A percentile compares a stretch with the other conserved stretches of the same genome.
phyloP scores from a whole-genome alignment of 2,329 filamentous ascomycete species.

The Coleophoma eucalyptorum region DNA sequence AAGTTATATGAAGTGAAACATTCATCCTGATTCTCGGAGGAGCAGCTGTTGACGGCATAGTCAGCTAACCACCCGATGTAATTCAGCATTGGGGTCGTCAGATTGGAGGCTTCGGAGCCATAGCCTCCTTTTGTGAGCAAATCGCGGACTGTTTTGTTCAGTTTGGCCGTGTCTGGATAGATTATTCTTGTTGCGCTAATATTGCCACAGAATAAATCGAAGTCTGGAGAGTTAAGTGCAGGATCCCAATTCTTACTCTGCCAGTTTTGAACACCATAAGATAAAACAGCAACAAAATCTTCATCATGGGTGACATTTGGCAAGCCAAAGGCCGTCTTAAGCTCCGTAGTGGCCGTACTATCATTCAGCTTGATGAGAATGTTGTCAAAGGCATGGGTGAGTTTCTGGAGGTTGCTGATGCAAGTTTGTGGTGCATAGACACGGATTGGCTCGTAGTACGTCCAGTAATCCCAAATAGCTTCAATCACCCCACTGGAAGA shows the following conservation, averaged over 20 bases:
- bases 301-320: slow-evolving; percentile 34
- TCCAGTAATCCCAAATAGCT: slow-evolving; percentile 74
- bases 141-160: slow-evolving; percentile 60
- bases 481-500: slow-evolving; percentile 76
- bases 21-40: slow-evolving; percentile 35
- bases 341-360: slow-evolving; percentile 28
- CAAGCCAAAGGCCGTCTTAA: slow-evolving; percentile 52
- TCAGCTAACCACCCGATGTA: slow-evolving; percentile 50
- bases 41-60: slow-evolving; percentile 36
- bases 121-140: slow-evolving; percentile 46
- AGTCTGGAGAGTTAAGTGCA: slow-evolving; percentile 39
- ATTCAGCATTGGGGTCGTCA: slow-evolving; percentile 51
- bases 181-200: slow-evolving; percentile 42
- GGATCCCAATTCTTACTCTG: slow-evolving; percentile 60
- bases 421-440: slow-evolving; percentile 57
- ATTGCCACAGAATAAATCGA: slow-evolving; percentile 51
- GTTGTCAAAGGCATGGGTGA: slow-evolving; percentile 54
- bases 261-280: slow-evolving; percentile 42
- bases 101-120: slow-evolving; percentile 29
- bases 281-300: slow-evolving; percentile 48
- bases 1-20: slow-evolving; percentile 47
- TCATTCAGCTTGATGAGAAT: slow-evolving; percentile 48
- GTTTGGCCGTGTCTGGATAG: slow-evolving; percentile 58
- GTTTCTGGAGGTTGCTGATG: slow-evolving; percentile 57
- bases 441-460: slow-evolving; percentile 57